Evolutionary conservation across 2,329 filamentous ascomycete species (phyloP), one percentile per base, ranked within the genome.

Genomic region (Aureobasidium musti): DNA sequence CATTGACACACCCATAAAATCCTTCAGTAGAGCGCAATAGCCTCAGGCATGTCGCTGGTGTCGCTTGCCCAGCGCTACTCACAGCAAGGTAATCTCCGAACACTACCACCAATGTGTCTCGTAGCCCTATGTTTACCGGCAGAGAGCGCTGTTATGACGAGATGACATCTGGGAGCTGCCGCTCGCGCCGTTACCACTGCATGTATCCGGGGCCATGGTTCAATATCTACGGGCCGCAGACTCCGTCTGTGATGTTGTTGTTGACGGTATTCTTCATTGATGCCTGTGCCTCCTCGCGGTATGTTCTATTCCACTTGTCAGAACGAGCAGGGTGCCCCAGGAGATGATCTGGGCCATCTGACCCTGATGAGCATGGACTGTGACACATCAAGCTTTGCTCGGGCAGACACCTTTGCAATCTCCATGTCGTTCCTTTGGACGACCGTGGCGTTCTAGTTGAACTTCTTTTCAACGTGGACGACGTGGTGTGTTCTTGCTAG

Each of bases 121-220:
- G 11, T 21, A n/a, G 26, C 26, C 59, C 45, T 63, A n/a, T 28
- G 14, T 41, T 61, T 63, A 52, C 59, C 59, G 59, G 43, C 59
- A 63, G 10, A 63, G 13, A 41, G 59, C 59, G 59, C 3, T 23
- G 57, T 14, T n/a, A 43, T 50, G 57, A 61, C 43, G 59, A 35
- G 19, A 52, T 63, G 47, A 50, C 35, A 41, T 50, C 17, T 52
- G 45, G 8, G 2, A 17, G 33, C 39, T 47, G 57, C 19, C 21
- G 10, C 21, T 57, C 21, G 54, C 54, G 33, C 37, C 54, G 53
- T 59, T 45, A 26, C 54, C 39, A 59, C 33, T 17, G 39, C 39
- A 28, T 23, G 19, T 23, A 61, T 37, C 57, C 28, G 57, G 57
- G 57, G 57, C 35, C 28, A 28, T 61, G 43, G 41, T 61, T 23